These are phyloP conservation scores for Orbilia javanica DNA, from an alignment of 2,329 filamentous ascomycete genomes.

Conservation along the genomic window DNA sequence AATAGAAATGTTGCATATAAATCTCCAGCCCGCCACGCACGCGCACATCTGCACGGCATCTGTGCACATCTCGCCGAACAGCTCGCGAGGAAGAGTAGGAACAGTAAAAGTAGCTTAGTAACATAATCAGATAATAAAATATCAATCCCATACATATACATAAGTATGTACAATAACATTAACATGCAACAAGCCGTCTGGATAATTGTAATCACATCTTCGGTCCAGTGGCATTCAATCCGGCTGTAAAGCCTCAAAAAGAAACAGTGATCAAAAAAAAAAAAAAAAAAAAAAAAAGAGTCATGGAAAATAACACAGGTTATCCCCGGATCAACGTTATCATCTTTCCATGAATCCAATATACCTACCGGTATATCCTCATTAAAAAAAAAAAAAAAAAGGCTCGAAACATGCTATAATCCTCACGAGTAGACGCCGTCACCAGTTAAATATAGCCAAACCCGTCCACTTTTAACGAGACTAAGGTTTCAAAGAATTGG, in stretches of 20 bases:
- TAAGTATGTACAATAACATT: too few relatives aligned
- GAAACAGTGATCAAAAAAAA: too few relatives aligned
- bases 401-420: too few relatives aligned
- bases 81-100: background rate
- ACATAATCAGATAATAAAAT: background rate
- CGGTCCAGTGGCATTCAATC: constrained; percentile 4
- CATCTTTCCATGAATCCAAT: constrained; percentile 8
- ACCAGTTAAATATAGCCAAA: constrained; percentile 11
- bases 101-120: constrained; percentile 2
- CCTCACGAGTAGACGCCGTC: too few relatives aligned
- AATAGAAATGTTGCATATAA: constrained; percentile 14
- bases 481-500: constrained; percentile 47
- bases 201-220: constrained; percentile 21
- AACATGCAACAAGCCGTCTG: background rate
- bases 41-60: background rate
- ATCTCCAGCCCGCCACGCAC: background rate
- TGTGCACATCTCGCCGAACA: constrained; percentile 6
- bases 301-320: background rate
- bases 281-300: too few relatives aligned
- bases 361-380: too few relatives aligned
- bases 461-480: constrained; percentile 26
- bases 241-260: constrained; percentile 4
- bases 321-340: constrained; percentile 1
- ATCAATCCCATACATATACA: too few relatives aligned
- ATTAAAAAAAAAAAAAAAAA: too few relatives aligned